These are phyloP conservation scores for Colletotrichum aenigma DNA, from an alignment of 2,329 filamentous ascomycete genomes.

Conservation along the genomic window DNA sequence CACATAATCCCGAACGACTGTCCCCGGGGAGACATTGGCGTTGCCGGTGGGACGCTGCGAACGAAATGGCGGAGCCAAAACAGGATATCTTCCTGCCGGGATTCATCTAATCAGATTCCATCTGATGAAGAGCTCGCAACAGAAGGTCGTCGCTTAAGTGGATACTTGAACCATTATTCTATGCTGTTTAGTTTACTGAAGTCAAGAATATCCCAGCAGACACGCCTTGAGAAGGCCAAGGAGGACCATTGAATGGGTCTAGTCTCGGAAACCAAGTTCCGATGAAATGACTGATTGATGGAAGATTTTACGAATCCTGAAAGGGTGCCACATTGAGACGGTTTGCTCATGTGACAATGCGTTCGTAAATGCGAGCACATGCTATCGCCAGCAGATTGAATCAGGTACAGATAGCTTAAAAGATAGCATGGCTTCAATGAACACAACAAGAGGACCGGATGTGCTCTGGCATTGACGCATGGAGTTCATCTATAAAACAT, in stretches of 20 bases:
- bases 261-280: background rate
- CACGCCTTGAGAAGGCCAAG: background rate
- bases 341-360: background rate
- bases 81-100: accelerated
- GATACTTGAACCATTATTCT: too few species aligned
- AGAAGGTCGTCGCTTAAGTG: too few species aligned
- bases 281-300: background rate
- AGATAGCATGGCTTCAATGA: background rate
- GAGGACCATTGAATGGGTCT: background rate
- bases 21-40: background rate
- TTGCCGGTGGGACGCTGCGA: background rate
- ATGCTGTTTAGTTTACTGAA: background rate
- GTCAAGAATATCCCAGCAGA: background rate
- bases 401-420: background rate
- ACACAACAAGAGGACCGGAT: background rate
- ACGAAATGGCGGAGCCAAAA: background rate
- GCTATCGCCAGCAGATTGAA: background rate
- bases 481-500: too few species aligned
- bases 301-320: background rate
- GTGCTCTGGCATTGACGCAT: too few species aligned
- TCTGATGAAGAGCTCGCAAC: background rate
- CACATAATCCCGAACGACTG: background rate
- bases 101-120: background rate
- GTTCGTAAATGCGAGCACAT: background rate
- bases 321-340: background rate